phyloP scores from a whole-genome alignment of 2,329 filamentous ascomycete genomes.

The Ciborinia camelliae region DNA sequence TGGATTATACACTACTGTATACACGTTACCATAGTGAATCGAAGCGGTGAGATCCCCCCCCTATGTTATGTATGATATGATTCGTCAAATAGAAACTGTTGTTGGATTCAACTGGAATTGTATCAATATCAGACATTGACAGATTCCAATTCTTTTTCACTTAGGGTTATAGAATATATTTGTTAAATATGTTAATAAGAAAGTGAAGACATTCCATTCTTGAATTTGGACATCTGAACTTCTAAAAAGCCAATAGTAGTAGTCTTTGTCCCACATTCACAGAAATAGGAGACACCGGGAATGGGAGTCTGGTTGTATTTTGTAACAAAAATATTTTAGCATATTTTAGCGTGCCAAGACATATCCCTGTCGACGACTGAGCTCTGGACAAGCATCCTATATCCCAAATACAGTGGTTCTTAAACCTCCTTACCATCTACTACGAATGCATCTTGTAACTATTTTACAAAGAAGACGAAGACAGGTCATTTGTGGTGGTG shows the following conservation, averaged over 20 bases:
- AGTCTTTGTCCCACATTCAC: conserved; percentile 3
- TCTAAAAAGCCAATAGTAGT: too few relatives aligned
- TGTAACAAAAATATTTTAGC: conserved; percentile 18
- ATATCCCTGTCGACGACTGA: conserved; percentile 17
- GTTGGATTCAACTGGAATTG: neutral
- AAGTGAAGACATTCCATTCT: neutral
- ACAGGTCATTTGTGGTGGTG: conserved; percentile 21
- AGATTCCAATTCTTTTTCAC: neutral
- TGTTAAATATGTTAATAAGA: neutral
- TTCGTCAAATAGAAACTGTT: conserved; percentile 2
- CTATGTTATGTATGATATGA: neutral
- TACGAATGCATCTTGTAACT: conserved; percentile 18
- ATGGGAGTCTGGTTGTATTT: neutral
- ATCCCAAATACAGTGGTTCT: conserved; percentile 19
- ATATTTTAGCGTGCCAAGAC: conserved; percentile 19
- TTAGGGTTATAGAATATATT: neutral
- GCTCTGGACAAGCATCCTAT: conserved; percentile 20
- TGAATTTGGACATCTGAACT: neutral
- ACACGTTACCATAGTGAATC: conserved; percentile 15
- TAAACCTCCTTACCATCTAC: conserved; percentile 18
- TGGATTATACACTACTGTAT: neutral
- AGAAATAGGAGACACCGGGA: conserved; percentile 16
- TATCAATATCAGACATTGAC: neutral
- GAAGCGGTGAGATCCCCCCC: conserved; percentile 9
- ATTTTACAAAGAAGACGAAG: conserved; percentile 16